Evolutionary conservation across 2,329 filamentous ascomycete genomes (phyloP).

Genomic region (Daldinia eschscholtzii): DNA sequence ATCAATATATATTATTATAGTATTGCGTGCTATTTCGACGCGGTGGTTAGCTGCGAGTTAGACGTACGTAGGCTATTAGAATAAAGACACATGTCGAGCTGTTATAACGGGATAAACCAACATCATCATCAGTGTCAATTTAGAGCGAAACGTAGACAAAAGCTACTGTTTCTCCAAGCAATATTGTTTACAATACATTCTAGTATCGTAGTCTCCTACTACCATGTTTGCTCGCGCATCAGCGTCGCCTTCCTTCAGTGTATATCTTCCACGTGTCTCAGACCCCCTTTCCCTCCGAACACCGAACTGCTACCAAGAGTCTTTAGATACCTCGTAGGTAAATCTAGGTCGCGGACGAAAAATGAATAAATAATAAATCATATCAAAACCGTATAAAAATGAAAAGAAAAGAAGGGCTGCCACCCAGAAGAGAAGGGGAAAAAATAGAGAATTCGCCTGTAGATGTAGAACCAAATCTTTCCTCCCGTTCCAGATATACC

Average conservation of each 20-base stretch:
- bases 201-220: not conserved
- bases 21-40: not conserved
- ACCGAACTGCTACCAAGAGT: not conserved
- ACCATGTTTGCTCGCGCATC: not conserved
- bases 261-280: not conserved
- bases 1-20: constrained; percentile 16
- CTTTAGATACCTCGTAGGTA: no score
- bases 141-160: not conserved
- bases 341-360: not conserved
- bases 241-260: not conserved
- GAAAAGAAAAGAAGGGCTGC: not conserved
- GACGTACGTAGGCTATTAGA: not conserved
- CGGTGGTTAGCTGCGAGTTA: no score
- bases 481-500: not conserved
- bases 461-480: not conserved
- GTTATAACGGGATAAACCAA: not conserved
- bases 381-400: no score
- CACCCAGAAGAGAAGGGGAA: no score
- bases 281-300: not conserved
- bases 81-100: not conserved
- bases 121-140: not conserved
- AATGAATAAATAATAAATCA: not conserved
- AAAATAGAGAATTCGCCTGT: not conserved
- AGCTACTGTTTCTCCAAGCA: not conserved
- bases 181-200: not conserved